Conservation (phyloP, 2,329 filamentous ascomycete species). For the Colletotrichum noveboracense region DNA sequence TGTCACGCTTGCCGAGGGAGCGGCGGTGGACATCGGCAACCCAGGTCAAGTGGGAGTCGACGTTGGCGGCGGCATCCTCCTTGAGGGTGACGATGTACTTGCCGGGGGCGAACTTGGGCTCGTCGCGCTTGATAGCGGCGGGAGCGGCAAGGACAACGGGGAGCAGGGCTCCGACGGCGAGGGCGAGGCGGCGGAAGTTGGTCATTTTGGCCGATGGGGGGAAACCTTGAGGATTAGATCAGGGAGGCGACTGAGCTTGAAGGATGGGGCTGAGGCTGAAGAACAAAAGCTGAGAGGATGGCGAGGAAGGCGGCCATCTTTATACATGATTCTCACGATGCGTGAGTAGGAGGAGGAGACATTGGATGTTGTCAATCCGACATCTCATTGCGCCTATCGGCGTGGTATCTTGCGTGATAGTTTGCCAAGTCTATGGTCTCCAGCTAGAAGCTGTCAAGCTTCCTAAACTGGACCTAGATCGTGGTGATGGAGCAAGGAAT, state of each 20-base stretch:
- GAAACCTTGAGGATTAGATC: background rate
- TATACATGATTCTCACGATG: background rate
- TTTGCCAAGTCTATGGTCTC: background rate
- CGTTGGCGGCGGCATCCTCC: constrained; percentile 31
- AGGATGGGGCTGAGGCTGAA: constrained; percentile 5
- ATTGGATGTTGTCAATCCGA: background rate
- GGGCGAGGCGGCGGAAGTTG: constrained; percentile 33
- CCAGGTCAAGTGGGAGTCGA: constrained; percentile 32
- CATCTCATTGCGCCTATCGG: background rate
- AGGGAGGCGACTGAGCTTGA: background rate
- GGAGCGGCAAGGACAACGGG: constrained; percentile 27
- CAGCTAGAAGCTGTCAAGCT: constrained; percentile 14
- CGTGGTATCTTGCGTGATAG: constrained; percentile 20
- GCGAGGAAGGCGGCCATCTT: background rate
- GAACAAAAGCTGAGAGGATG: background rate
- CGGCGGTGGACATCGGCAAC: constrained; percentile 36
- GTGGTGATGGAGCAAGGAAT: background rate
- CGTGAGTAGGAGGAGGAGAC: background rate
- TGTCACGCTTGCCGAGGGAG: constrained; percentile 34
- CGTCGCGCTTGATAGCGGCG: constrained; percentile 34
- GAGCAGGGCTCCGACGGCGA: constrained; percentile 36
- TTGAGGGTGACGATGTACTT: constrained; percentile 55
- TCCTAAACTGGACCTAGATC: constrained; percentile 11
- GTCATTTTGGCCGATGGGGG: constrained; percentile 27
- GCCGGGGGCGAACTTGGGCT: constrained; percentile 35